Evolutionary conservation across 805 yeast species (phyloP).

Genomic region (Metschnikowia bowlesiae): DNA sequence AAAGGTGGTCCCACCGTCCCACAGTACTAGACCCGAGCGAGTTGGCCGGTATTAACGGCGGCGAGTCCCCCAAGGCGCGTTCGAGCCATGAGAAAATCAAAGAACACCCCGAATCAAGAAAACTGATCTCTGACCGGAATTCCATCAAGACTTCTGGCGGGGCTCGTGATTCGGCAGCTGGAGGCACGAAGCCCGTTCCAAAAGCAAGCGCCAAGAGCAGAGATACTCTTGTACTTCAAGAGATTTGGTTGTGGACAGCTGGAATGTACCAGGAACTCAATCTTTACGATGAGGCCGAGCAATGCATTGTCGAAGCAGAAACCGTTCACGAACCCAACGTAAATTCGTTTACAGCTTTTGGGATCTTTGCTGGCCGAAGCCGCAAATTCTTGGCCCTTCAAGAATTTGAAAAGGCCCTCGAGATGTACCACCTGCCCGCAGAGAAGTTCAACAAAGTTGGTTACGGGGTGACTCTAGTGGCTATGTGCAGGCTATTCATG

Average conservation of each 20-base stretch:
- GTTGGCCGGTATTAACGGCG: conserved; percentile 1
- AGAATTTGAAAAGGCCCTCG: conserved; percentile 62
- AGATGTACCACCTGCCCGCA: conserved; percentile 25
- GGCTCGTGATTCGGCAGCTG: background rate
- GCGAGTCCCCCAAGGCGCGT: background rate
- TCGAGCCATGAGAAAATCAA: conserved; percentile 20
- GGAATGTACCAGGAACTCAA: conserved; percentile 57
- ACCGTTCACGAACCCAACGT: conserved; percentile 41
- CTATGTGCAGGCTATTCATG: conserved; percentile 48
- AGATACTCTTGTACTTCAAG: conserved; percentile 40
- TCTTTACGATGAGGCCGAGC: conserved; percentile 56
- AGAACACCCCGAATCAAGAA: conserved; percentile 12
- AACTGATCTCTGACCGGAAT: conserved; percentile 6
- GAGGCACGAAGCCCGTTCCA: background rate
- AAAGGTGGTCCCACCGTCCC: conserved; percentile 39
- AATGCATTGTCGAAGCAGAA: conserved; percentile 70
- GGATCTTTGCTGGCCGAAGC: conserved; percentile 40
- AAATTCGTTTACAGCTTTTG: conserved; percentile 48
- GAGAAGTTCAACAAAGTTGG: conserved; percentile 25
- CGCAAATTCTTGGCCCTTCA: conserved; percentile 49
- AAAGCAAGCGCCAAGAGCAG: conserved; percentile 1
- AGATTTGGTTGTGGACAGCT: conserved; percentile 73
- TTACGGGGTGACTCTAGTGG: conserved; percentile 51
- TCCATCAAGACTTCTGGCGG: background rate
- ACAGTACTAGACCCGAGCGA: conserved; percentile 33